Base-by-base conservation (phyloP, 495 filamentous ascomycete genomes). In the Trichoderma gamsii region DNA sequence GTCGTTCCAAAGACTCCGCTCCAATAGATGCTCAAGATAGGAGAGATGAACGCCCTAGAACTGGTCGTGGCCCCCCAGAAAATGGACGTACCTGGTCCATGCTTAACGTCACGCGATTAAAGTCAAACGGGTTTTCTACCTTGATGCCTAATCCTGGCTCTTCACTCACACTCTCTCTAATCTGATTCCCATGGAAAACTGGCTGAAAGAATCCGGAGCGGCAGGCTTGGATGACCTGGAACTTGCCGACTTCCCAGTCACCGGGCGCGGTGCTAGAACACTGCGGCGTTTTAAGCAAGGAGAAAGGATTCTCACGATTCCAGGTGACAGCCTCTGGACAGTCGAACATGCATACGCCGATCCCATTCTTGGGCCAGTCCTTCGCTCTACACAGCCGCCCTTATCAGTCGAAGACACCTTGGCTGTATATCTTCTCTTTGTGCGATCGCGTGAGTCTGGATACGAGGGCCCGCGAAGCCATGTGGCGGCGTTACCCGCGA, bases 341-440 rank as follows among this genome's bases (percentile, higher is more conserved):
- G 74, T 75, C 66, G 61, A 75, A 49, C 73, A 76, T 68, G 73
- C 74, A 67, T 75, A 76, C 69, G 73, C 72, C 64, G 74, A 76
- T 71, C 68, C 70, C 67, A 65, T 75, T 66, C 74, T 76, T 65
- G 74, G 72, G 49, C 70, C 71, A 68, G n/a, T 65, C 52, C 73
- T 76, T 69, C 69, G 67, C 71, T 74, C 73, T 73, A 51, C 56
- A 63, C 67, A 64, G 67, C 73, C 73, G 65, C 73, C 73, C 52
- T 72, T 75, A 69, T 74, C 73, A 64, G 68, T 73, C 52, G 73
- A 75, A 69, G 73, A 75, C 73, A 73, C 69, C 70, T 72, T 76
- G 69, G 73, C 73, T 38, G 71, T 63, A 38, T 73, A 75, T 65
- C 63, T 75, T 69, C 73, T 75, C 69, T 75, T 75, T 70, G 66